Conservation (phyloP, 1,284 basidiomycete genomes). For the Ganoderma lingzhi region DNA sequence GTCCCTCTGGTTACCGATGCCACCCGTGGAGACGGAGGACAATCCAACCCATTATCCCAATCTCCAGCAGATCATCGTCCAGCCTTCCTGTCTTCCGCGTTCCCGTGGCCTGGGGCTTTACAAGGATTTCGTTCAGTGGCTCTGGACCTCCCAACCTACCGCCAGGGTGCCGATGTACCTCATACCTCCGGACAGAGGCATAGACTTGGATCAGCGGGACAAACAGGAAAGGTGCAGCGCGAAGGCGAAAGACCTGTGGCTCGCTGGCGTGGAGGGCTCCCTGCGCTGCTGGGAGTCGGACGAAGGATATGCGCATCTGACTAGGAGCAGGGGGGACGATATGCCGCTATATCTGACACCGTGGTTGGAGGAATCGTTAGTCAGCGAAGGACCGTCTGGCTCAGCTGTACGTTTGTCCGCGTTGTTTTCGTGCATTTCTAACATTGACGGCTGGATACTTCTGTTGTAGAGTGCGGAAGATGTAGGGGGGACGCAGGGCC, state of each 20-base stretch:
- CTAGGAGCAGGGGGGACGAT: neutral
- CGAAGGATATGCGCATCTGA: neutral
- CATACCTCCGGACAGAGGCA: slow-evolving; percentile 6
- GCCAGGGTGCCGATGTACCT: slow-evolving; percentile 27
- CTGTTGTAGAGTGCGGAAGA: neutral
- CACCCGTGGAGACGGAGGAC: neutral
- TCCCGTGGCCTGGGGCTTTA: slow-evolving; percentile 13
- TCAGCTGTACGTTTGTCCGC: neutral
- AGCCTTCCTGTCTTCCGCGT: slow-evolving; percentile 16
- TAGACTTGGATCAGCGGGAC: neutral
- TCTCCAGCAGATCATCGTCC: slow-evolving; percentile 23
- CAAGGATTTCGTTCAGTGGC: slow-evolving; percentile 18
- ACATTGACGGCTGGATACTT: neutral
- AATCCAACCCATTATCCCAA: slow-evolving; percentile 18
- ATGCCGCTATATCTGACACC: slow-evolving; percentile 5
- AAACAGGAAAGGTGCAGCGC: neutral
- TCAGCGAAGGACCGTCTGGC: neutral
- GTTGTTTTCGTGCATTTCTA: neutral
- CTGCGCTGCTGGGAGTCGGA: neutral
- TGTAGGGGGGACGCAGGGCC: neutral
- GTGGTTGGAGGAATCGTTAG: neutral
- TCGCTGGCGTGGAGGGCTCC: neutral
- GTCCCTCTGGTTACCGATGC: neutral
- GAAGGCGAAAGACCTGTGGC: slow-evolving; percentile 3
- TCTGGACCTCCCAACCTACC: slow-evolving; percentile 15